Evolutionary conservation across 768 basidiomycete genomes (phyloP).

Genomic region (Fomitopsis serialis): DNA sequence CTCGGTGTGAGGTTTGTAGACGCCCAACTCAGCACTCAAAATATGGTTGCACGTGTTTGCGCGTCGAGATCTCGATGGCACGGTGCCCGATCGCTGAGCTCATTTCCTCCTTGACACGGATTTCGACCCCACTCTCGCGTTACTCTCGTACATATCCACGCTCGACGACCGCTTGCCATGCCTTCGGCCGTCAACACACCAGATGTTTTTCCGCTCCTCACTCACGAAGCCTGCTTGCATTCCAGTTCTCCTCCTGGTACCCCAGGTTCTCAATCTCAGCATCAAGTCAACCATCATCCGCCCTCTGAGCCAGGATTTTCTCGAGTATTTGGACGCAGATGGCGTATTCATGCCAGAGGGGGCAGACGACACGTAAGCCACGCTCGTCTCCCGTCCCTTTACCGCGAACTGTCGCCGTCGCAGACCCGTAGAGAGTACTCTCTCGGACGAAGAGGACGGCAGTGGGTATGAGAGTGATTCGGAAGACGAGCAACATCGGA

Average conservation of each 20-base stretch:
- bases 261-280: constrained; percentile 55
- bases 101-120: background rate
- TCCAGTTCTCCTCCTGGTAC: constrained; percentile 87
- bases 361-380: constrained; percentile 67
- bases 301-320: constrained; percentile 59
- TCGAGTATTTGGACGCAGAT: constrained; percentile 73
- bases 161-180: constrained; percentile 12
- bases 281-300: constrained; percentile 73
- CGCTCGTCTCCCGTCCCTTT: background rate
- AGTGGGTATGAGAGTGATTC: constrained; percentile 42
- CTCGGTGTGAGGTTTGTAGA: too few species aligned
- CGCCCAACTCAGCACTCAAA: background rate
- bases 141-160: too few species aligned
- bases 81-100: background rate
- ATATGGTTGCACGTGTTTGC: background rate
- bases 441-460: constrained; percentile 48
- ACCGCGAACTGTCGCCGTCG: constrained; percentile 6
- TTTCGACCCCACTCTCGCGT: too few species aligned
- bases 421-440: constrained; percentile 48
- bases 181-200: constrained; percentile 23
- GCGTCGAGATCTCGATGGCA: background rate
- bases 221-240: constrained; percentile 53
- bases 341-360: constrained; percentile 82
- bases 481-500: constrained; percentile 30
- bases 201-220: constrained; percentile 47